Conservation (phyloP, 2,329 filamentous ascomycete genomes). For the Aspergillus pseudonomiae region DNA sequence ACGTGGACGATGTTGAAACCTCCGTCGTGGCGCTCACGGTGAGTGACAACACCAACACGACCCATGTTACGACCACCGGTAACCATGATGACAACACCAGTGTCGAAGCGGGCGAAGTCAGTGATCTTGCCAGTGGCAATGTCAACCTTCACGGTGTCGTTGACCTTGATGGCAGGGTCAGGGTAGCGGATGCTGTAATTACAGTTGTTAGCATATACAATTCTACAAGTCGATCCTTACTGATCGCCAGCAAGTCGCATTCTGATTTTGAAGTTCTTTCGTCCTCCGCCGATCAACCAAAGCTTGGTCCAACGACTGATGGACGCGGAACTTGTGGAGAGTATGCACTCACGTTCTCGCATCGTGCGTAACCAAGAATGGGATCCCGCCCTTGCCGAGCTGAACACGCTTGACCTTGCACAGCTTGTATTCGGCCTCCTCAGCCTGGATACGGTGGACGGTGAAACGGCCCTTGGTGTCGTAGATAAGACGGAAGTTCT, state of each 20-base stretch:
- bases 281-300: conserved; percentile 67
- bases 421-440: conserved; percentile 99
- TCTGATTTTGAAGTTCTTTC: conserved; percentile 29
- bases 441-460: conserved; percentile 97
- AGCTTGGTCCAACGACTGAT: conserved; percentile 99
- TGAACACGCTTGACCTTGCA: conserved; percentile 99
- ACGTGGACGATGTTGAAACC: conserved; percentile 99
- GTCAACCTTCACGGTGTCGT: conserved; percentile 99
- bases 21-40: conserved; percentile 99
- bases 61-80: conserved; percentile 99
- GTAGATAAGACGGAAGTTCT: conserved; percentile 99
- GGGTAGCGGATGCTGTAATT: conserved; percentile 91
- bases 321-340: conserved; percentile 74
- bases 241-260: conserved; percentile 31
- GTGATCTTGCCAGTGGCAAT: conserved; percentile 94
- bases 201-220: conserved; percentile 37
- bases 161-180: conserved; percentile 97
- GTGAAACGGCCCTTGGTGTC: conserved; percentile 99
- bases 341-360: conserved; percentile 95
- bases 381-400: conserved; percentile 98
- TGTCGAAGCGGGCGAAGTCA: conserved; percentile 99
- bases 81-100: conserved; percentile 95
- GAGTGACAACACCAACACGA: conserved; percentile 99
- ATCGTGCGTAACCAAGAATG: conserved; percentile 99
- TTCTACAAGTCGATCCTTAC: conserved; percentile 32